Base-by-base conservation (phyloP, 2,329 filamentous ascomycete genomes). In the Myriosclerotinia curreyana region DNA sequence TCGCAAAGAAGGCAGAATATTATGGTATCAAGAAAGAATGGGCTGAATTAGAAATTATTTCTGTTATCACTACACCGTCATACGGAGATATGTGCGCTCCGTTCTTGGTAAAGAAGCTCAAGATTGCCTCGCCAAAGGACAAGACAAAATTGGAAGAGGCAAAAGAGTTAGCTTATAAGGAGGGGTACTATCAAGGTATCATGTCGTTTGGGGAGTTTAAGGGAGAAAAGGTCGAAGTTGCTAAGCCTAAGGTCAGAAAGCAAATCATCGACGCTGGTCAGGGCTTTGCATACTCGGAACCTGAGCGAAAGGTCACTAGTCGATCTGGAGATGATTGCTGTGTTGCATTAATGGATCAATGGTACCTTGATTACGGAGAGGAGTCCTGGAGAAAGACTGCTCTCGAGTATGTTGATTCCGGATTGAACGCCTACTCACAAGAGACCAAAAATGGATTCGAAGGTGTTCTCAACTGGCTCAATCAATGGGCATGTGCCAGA, bases 11-110 rank as follows among this genome's bases (percentile, higher is more conserved):
- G 81, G 85, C 94, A 0, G 94, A 96, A 9, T 98, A 91, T 81
- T 96, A 99, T 77, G 89, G 90, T 60, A 98, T 99, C 75, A 84
- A 96, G 80, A 95, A 96, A 79, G 92, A 96, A 76, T 99, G 95
- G 95, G 92, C 90, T 4, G 90, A 96, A 74, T 81, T 94, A 62
- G 91, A 97, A 69, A 94, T 97, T 64, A 75, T 92, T 66, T 92
- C 95, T 60, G 89, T 99, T 71, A 96, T 96, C 69, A 83, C 92
- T 65, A 98, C 95, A 0, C 93, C 94, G 0, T 86, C 86, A 2
- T 96, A 94, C 73, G 92, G 92, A 62, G 88, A 96, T 71, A 82
- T 96, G 65, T 90, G 90, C 56, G 95, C 95, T 0, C 88, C 90
- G 69, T 84, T 87, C 71, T 80, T 99, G 65, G 90, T 96, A 62